Evolutionary conservation across 257 asterid species (phyloP), one percentile per base, ranked within the genome.

Genomic region (Solanum pimpinellifolium): DNA sequence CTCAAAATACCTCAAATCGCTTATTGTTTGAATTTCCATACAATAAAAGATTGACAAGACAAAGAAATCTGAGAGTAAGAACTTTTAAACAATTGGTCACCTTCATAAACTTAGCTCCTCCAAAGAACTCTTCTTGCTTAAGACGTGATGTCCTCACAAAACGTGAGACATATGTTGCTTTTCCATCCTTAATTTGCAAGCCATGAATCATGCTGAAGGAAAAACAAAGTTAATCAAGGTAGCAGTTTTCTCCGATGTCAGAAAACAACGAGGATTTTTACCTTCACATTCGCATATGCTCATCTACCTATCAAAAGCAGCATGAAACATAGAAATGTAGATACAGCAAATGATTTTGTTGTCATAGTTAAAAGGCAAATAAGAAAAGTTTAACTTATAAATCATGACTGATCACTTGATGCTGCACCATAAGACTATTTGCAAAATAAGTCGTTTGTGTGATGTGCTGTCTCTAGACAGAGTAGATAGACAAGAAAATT

Each of bases 161-260:
- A 87, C 98, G 99, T 75, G 99, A 97, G 89, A 95, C 98, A 62
- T 93, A 97, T 65, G 98, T 92, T 88, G 99, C 97, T 92, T 95
- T 97, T 86, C 99, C 99, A 90, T 95, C 96, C 93, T 92, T 95
- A 82, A 97, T 95, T 76, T 94, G 98, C 93, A 97, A 86, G 31
- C 99, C 99, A 90, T 97, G 99, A 88, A 97, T 96, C 99, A 97
- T 95, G 89, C 99, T 97, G 91, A 87, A 90, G 84, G 70, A 85
- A 65, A 86, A 73, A 41, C 11, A 86, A 72, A 31, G 23, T 85
- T 46, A 42, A 46, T 73, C 20, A 75, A 86, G 86, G 83, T 47
- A 47, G 8, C 25, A 47, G 6, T 47, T 47, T 23, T 46, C 84
- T 25, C 4, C 15, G 41, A 44, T 77, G 84, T 77, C 65, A 25